A percentile compares a stretch with the other conserved stretches of the same genome.
phyloP scores from a whole-genome alignment of 345 rosid species.

The Theobroma cacao region DNA sequence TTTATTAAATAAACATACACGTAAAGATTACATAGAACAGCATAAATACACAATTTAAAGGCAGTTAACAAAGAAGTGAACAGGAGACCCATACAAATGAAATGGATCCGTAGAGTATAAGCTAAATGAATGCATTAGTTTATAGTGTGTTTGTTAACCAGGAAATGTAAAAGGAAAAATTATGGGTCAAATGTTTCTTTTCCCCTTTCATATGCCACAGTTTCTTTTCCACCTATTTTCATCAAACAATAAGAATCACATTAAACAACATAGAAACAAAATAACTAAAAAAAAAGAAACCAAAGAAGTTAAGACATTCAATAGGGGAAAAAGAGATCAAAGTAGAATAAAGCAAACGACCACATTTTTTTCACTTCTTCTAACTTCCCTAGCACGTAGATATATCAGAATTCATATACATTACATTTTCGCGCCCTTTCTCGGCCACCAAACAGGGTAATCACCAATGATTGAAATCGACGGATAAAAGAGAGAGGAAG shows the following conservation, averaged over 20 bases:
- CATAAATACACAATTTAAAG: neutral
- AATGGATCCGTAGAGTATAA: neutral
- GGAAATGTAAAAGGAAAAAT: neutral
- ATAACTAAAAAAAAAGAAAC: neutral
- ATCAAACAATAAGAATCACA: neutral
- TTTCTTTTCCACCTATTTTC: neutral
- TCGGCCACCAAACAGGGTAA: constrained; percentile 9
- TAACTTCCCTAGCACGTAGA: neutral
- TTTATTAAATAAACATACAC: neutral
- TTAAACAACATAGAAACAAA: neutral
- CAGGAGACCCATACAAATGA: neutral
- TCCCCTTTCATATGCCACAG: neutral
- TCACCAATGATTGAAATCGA: neutral
- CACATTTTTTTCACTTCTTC: neutral
- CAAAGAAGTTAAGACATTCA: neutral
- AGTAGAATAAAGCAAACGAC: neutral
- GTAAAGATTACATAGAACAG: neutral
- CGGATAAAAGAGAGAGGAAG: neutral
- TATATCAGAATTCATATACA: neutral
- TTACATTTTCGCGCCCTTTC: constrained; percentile 10
- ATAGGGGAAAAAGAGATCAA: neutral
- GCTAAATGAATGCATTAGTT: neutral
- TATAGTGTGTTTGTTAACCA: neutral
- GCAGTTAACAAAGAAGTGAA: neutral
- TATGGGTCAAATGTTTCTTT: neutral